Evolutionary conservation across 495 filamentous ascomycete genomes (phyloP).

Genomic region (Podospora comata): DNA sequence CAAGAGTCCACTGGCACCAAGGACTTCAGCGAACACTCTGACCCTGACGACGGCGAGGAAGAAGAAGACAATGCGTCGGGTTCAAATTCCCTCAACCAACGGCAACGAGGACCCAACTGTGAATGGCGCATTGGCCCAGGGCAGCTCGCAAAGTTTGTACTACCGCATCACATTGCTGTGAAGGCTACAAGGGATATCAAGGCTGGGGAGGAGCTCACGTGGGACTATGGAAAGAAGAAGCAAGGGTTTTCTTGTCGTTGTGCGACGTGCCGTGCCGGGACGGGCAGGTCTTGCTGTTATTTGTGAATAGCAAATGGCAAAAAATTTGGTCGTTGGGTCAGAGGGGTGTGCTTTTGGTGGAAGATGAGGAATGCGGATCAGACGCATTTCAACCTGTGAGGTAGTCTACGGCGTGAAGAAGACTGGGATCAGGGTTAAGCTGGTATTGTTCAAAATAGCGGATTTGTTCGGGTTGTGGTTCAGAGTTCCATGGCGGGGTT

Average conservation of each 20-base stretch:
- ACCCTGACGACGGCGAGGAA: background rate
- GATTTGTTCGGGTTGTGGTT: too few species aligned
- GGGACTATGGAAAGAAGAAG: slow-evolving; percentile 27
- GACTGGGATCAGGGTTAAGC: too few species aligned
- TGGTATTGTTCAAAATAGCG: too few species aligned
- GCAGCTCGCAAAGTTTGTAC: slow-evolving; percentile 23
- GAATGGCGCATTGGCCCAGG: slow-evolving; percentile 25
- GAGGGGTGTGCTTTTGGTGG: too few species aligned
- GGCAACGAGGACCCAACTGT: slow-evolving; percentile 27
- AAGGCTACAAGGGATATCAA: slow-evolving; percentile 28
- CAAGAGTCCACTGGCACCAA: too few species aligned
- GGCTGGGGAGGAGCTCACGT: slow-evolving; percentile 32
- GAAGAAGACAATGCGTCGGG: background rate
- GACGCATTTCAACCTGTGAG: too few species aligned
- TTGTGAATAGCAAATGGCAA: slow-evolving; percentile 10
- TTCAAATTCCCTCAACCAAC: background rate
- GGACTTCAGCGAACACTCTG: too few species aligned
- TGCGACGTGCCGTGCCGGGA: slow-evolving; percentile 16
- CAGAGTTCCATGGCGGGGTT: too few species aligned
- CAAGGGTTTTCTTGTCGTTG: slow-evolving; percentile 28
- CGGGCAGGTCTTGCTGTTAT: slow-evolving; percentile 12
- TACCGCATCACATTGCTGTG: slow-evolving; percentile 24
- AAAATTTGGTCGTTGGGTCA: too few species aligned
- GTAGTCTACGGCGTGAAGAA: too few species aligned
- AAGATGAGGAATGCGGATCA: too few species aligned